Evolutionary conservation across 2,329 filamentous ascomycete species (phyloP).

Genomic region (Colletotrichum orbiculare): DNA sequence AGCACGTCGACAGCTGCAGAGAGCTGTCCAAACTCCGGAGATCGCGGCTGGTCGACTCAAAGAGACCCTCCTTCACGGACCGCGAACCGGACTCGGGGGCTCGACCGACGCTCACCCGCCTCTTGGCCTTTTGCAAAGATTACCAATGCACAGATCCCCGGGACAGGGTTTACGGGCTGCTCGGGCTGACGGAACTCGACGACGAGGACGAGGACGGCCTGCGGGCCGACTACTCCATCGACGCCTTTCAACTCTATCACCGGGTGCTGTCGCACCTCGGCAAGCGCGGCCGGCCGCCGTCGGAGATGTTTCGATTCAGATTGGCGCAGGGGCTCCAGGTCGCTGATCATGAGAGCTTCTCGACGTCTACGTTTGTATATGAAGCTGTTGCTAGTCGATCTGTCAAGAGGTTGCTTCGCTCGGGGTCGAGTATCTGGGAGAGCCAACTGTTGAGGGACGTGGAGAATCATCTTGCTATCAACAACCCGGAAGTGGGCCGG

Average conservation of each 20-base stretch:
- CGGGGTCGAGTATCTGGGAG: slow-evolving; percentile 1
- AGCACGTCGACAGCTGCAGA: slow-evolving; percentile 5
- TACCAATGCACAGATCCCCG: slow-evolving; percentile 36
- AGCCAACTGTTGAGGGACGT: slow-evolving; percentile 5
- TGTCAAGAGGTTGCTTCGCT: background rate
- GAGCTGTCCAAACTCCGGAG: slow-evolving; percentile 13
- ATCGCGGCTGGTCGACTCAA: slow-evolving; percentile 3
- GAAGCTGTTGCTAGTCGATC: slow-evolving; percentile 7
- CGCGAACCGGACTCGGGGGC: slow-evolving; percentile 26
- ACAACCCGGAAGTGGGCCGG: background rate
- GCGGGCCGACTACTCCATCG: slow-evolving; percentile 17
- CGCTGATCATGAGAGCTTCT: background rate
- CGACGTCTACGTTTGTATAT: slow-evolving; percentile 11
- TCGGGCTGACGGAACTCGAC: slow-evolving; percentile 35
- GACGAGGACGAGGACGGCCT: background rate
- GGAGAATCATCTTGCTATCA: background rate
- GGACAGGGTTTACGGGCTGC: slow-evolving; percentile 42
- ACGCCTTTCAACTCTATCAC: slow-evolving; percentile 12
- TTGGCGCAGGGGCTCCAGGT: slow-evolving; percentile 19
- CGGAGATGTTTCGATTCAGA: background rate
- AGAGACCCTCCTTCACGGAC: slow-evolving; percentile 9
- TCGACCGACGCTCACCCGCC: slow-evolving; percentile 36
- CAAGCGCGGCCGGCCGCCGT: background rate
- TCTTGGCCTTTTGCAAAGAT: slow-evolving; percentile 37
- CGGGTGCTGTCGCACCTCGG: slow-evolving; percentile 20